Evolutionary conservation across 1,284 basidiomycete genomes (phyloP).

Genomic region (Apiotrichum sp.): DNA sequence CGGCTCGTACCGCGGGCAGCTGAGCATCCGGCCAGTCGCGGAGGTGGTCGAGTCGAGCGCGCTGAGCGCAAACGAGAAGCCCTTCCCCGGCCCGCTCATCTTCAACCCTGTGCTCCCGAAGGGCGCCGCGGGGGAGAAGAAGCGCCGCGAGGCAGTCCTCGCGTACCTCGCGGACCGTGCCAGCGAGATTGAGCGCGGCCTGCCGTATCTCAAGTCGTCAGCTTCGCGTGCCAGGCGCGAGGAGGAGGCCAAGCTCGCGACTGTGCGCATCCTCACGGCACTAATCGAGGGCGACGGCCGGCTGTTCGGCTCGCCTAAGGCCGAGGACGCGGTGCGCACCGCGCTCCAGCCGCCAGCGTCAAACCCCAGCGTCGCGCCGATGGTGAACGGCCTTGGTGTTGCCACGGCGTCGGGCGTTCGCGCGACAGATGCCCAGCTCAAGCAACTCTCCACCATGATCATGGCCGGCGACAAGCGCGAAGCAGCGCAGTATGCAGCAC

Average conservation of each 20-base stretch:
- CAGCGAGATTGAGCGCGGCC: conserved; percentile 67
- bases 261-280: conserved; percentile 68
- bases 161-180: conserved; percentile 69
- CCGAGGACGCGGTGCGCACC: conserved; percentile 60
- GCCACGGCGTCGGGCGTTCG: conserved; percentile 22
- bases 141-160: conserved; percentile 70
- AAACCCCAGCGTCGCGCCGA: conserved; percentile 12
- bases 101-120: conserved; percentile 62
- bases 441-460: conserved; percentile 70
- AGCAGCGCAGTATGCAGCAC: conserved; percentile 82
- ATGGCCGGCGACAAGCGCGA: conserved; percentile 75
- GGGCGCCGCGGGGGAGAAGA: conserved; percentile 61
- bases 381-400: conserved; percentile 23
- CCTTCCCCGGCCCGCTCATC: conserved; percentile 80
- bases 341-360: conserved; percentile 57
- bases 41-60: conserved; percentile 64
- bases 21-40: conserved; percentile 63
- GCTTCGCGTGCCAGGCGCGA: conserved; percentile 51
- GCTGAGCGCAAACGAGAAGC: conserved; percentile 54
- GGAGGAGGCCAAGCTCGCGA: conserved; percentile 66
- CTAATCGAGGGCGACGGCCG: conserved; percentile 83
- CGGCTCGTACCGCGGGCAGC: conserved; percentile 57
- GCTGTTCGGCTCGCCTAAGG: conserved; percentile 66
- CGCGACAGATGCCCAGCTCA: conserved; percentile 55
- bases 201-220: conserved; percentile 61